Base-by-base conservation (phyloP, 2,329 filamentous ascomycete genomes). In the Nigrograna mackinnonii region DNA sequence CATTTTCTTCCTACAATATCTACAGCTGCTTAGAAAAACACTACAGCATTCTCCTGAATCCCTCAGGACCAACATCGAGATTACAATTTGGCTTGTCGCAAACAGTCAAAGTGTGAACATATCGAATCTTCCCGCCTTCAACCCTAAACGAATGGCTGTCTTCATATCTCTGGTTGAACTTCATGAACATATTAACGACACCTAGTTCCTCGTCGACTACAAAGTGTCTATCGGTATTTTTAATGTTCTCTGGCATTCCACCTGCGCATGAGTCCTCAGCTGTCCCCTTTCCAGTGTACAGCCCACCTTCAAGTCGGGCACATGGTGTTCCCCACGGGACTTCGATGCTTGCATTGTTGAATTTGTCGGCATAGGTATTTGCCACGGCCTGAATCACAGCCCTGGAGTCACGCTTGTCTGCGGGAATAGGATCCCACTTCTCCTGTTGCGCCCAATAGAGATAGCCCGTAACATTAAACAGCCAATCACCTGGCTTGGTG, bases 271-370 rank as follows among this genome's bases (percentile, higher is more conserved):
- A 46, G 13, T 16, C 19, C 20, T 46, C 30, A 11, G 34, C 34
- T 13, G 21, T 21, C 3, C 58, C 57, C 28, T 57, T 60, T 4
- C 58, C 60, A 1, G 60, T 64, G 30, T 64, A 62, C 21, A 43
- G 22, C 4, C 60, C 58, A 9, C 60, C 60, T 35, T 64, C 60
- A 1, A 64, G 44, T 1, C 60, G 47, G 1, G 58, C 57, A 31
- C 60, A 64, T n/a, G 58, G 58, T 28, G 24, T 22, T 3, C 58
- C 58, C 57, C 58, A 64, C 2, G 60, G 58, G 1, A 64, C 60
- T 30, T 48, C 50, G 9, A 60, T 52, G 21, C 12, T 52, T 34
- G 57, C 55, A 41, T 64, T 45, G 30, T 47, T 52, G 42, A 60
- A 64, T 6, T 60, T n/a, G 28, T 63, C 52, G 41, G 51, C 55